Evolutionary conservation across 169 alveolate genomes (phyloP), one percentile per base, ranked within the genome.

Genomic region (Plasmodium berghei): DNA sequence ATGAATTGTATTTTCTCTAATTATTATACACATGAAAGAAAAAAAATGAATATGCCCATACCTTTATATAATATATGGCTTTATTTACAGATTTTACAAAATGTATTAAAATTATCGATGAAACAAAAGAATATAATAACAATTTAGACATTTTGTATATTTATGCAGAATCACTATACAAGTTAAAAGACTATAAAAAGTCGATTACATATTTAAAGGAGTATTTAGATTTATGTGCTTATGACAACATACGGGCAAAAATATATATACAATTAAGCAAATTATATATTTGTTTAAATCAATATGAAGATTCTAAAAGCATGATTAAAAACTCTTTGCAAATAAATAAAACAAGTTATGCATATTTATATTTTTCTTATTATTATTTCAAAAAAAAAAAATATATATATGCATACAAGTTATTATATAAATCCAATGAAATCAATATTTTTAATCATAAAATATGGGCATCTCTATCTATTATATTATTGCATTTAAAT

Each of bases 351-450:
- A 62, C 89, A 46, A 75, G 89, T 69, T 75, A 75, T 75, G 72
- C 89, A 16, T 75, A 75, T 49, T 52, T 75, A 8, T 26, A 62
- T 45, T 63, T 75, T 42, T 49, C 70, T 16, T 56, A 18, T 62
- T 75, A 75, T 16, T 75, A 75, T 49, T 75, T 75, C n/a, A 75
- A 28, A 26, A 75, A 55, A 63, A 75, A 63, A 63, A 63, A 75
- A 63, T 62, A 75, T 20, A 5, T 75, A 56, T 34, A 62, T 20
- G 66, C 89, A 52, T 75, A 75, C 54, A 75, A 67, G 22, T 18
- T 75, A 0, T 63, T 75, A 20, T 56, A 75, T 69, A 75, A 75
- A 56, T 62, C 89, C n/a, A 75, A 75, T 56, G 89, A 75, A 52
- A 63, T 75, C 20, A 75, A 63, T 9, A 16, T 75, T n/a, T 62